Conservation (phyloP, 2,329 filamentous ascomycete genomes). For the Colletotrichum sp. region DNA sequence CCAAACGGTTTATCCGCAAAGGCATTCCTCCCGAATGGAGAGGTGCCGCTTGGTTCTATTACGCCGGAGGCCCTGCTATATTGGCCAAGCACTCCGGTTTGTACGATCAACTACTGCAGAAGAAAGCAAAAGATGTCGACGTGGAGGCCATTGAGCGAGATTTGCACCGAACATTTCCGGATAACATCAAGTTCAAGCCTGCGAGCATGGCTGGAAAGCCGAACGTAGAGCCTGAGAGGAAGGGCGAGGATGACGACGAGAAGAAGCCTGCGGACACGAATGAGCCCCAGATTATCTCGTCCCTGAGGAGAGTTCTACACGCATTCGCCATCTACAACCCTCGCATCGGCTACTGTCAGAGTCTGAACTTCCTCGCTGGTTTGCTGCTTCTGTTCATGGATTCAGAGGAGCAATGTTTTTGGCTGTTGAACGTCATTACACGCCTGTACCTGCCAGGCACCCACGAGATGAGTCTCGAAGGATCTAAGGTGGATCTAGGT, state of each 20-base stretch:
- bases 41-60: conserved; percentile 97
- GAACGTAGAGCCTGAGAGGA: conserved; percentile 19
- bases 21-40: conserved; percentile 93
- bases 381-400: conserved; percentile 86
- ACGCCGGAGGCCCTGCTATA: conserved; percentile 84
- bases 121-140: conserved; percentile 72
- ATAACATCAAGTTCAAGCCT: conserved; percentile 90
- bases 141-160: conserved; percentile 93
- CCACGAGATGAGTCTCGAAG: conserved; percentile 88
- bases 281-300: conserved; percentile 80
- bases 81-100: conserved; percentile 77
- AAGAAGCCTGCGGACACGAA: conserved; percentile 29
- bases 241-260: conserved; percentile 25
- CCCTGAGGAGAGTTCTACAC: conserved; percentile 83
- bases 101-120: conserved; percentile 73
- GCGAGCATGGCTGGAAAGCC: conserved; percentile 35
- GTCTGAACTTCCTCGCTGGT: conserved; percentile 92
- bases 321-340: conserved; percentile 93
- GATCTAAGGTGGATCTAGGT: conserved; percentile 91
- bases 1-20: conserved; percentile 90
- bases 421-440: conserved; percentile 92
- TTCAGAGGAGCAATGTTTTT: conserved; percentile 89
- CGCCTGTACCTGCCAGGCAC: conserved; percentile 87
- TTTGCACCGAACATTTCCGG: conserved; percentile 90
- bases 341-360: conserved; percentile 93